These are phyloP conservation scores for Starmerella davenportii DNA, from an alignment of 805 yeast genomes.

Conservation along the genomic window DNA sequence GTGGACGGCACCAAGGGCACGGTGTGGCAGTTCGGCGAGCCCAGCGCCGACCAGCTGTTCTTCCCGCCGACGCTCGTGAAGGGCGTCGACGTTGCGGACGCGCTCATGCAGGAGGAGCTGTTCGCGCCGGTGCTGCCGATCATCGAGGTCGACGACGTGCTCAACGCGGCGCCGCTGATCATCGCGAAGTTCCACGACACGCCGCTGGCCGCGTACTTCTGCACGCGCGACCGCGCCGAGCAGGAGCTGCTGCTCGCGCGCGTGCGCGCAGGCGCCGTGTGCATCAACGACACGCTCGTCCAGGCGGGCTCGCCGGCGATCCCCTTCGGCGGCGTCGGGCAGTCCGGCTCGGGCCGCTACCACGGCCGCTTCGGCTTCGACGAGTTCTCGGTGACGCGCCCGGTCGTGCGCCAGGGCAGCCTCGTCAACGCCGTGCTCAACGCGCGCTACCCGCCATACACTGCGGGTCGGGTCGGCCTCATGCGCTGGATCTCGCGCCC, in stretches of 20 bases:
- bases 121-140: slow-evolving; percentile 81
- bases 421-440: slow-evolving; percentile 42
- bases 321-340: slow-evolving; percentile 87
- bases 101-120: slow-evolving; percentile 55
- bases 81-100: slow-evolving; percentile 45
- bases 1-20: slow-evolving; percentile 22
- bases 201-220: slow-evolving; percentile 68
- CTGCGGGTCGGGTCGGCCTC: slow-evolving; percentile 21
- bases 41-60: slow-evolving; percentile 27
- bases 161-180: slow-evolving; percentile 17
- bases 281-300: slow-evolving; percentile 52
- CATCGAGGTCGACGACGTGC: slow-evolving; percentile 30
- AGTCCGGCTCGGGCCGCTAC: slow-evolving; percentile 65
- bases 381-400: slow-evolving; percentile 61
- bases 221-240: slow-evolving; percentile 32
- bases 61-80: slow-evolving; percentile 60
- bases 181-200: slow-evolving; percentile 36
- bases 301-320: slow-evolving; percentile 50
- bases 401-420: slow-evolving; percentile 43
- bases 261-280: slow-evolving; percentile 55
- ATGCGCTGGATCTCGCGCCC: slow-evolving; percentile 14
- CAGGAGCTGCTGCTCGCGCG: slow-evolving; percentile 31
- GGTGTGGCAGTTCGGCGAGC: slow-evolving; percentile 19
- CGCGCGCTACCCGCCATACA: slow-evolving; percentile 53
- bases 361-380: slow-evolving; percentile 58